phyloP scores from a whole-genome alignment of 2,329 filamentous ascomycete species.

The Rugonectria rugulosa region DNA sequence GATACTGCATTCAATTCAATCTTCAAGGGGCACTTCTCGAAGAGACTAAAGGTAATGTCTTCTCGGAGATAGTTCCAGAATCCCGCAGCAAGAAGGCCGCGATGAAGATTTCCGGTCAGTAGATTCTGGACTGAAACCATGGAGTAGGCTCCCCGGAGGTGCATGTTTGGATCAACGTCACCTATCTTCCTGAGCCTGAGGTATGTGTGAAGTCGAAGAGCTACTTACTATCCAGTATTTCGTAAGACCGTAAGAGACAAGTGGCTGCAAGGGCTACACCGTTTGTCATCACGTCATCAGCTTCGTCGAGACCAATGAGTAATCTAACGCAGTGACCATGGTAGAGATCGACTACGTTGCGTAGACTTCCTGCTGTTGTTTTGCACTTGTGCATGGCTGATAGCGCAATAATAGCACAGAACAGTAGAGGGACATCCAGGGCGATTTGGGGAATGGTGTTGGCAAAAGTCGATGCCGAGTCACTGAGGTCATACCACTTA shows the following conservation, averaged over 20 bases:
- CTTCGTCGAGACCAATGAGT: conserved; percentile 47
- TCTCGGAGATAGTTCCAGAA: conserved; percentile 62
- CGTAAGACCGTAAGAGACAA: conserved; percentile 57
- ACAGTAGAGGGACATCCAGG: conserved; percentile 50
- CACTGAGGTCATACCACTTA: conserved; percentile 57
- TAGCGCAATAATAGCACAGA: conserved; percentile 54
- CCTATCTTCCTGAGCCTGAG: conserved; percentile 32
- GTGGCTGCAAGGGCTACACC: conserved; percentile 54
- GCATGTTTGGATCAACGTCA: conserved; percentile 51
- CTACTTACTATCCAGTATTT: conserved; percentile 53
- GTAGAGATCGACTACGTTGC: conserved; percentile 47
- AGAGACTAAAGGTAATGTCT: conserved; percentile 62
- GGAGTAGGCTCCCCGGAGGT: conserved; percentile 56
- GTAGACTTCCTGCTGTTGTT: conserved; percentile 38
- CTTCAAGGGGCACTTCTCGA: conserved; percentile 50
- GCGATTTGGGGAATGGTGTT: conserved; percentile 46
- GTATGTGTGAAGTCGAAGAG: neutral
- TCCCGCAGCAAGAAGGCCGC: conserved; percentile 48
- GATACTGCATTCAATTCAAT: conserved; percentile 44
- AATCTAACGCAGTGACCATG: conserved; percentile 49
- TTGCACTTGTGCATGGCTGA: conserved; percentile 51
- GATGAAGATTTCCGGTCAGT: conserved; percentile 28
- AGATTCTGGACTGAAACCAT: conserved; percentile 44
- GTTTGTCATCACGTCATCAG: conserved; percentile 40
- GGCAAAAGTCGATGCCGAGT: conserved; percentile 45